phyloP scores from a whole-genome alignment of 31 red algal species.

The Odonthalia washingtoniensis region DNA sequence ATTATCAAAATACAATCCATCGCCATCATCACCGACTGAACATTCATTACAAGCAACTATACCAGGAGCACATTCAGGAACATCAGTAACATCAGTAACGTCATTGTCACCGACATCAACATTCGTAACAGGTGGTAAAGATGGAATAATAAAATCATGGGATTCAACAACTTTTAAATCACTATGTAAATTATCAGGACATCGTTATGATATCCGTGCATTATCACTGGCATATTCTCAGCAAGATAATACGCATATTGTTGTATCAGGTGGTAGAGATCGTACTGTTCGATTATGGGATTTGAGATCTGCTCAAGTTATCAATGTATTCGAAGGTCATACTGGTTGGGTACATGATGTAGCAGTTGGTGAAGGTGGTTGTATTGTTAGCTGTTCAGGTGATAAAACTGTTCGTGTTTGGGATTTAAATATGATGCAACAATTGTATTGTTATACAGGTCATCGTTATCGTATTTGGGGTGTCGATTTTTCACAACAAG shows the following conservation, averaged over 20 bases:
- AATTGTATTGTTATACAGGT: constrained; percentile 44
- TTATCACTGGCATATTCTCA: constrained; percentile 53
- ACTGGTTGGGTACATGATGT: constrained; percentile 68
- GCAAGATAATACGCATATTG: constrained; percentile 54
- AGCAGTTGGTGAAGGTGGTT: constrained; percentile 33
- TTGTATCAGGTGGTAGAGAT: constrained; percentile 80
- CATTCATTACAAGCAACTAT: constrained; percentile 46
- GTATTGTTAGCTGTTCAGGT: constrained; percentile 64
- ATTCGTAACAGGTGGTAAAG: constrained; percentile 75
- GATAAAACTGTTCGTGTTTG: constrained; percentile 87
- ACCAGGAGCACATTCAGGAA: constrained; percentile 47
- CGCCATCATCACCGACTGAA: constrained; percentile 11
- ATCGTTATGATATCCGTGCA: constrained; percentile 73
- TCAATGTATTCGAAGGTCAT: constrained; percentile 58
- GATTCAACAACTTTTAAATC: constrained; percentile 65
- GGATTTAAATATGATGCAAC: constrained; percentile 72
- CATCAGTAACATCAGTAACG: constrained; percentile 59
- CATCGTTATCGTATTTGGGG: constrained; percentile 82
- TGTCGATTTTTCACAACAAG: constrained; percentile 65
- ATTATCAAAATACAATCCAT: constrained; percentile 28
- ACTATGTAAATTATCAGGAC: constrained; percentile 54
- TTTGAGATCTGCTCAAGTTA: constrained; percentile 30
- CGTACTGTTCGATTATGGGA: constrained; percentile 79
- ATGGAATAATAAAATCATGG: constrained; percentile 76
- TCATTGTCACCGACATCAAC: constrained; percentile 45